A percentile compares a stretch with the other conserved stretches of the same genome.
These are phyloP conservation scores for Microsporum canis DNA, from an alignment of 2,329 filamentous ascomycete species.

Conservation along the genomic window DNA sequence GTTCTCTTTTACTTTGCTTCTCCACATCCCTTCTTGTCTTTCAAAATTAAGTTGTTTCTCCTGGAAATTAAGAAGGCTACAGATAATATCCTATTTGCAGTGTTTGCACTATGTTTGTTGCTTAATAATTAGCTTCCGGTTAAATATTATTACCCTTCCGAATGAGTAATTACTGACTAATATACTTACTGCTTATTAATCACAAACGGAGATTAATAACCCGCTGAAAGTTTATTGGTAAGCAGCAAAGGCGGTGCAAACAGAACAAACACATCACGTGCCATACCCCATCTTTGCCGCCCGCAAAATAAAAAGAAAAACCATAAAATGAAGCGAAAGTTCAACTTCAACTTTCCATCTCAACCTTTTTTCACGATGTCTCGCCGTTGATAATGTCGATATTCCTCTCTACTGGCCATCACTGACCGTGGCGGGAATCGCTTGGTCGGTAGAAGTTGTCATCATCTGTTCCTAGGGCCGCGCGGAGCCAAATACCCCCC, in stretches of 20 bases:
- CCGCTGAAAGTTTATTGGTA: background rate
- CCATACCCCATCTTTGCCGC: background rate
- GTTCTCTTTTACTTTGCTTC: too few species aligned
- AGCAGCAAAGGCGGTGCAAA: background rate
- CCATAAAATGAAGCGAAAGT: background rate
- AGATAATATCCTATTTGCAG: background rate
- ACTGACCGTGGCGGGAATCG: background rate
- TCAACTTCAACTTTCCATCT: background rate
- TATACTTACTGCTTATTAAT: background rate
- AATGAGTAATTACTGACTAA: background rate
- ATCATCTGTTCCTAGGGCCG: background rate
- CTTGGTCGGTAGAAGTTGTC: background rate
- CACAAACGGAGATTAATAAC: background rate
- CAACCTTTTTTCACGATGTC: background rate
- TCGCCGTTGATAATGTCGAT: background rate
- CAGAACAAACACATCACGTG: background rate
- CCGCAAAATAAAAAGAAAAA: background rate
- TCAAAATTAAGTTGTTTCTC: too few species aligned
- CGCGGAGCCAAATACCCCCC: background rate
- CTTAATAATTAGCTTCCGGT: background rate
- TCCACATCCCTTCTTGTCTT: too few species aligned
- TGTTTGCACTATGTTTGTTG: background rate
- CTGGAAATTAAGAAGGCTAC: too few species aligned
- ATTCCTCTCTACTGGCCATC: background rate
- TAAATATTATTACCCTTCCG: background rate